Conservation (phyloP, 2,329 filamentous ascomycete genomes). For the Lojkania enalia region DNA sequence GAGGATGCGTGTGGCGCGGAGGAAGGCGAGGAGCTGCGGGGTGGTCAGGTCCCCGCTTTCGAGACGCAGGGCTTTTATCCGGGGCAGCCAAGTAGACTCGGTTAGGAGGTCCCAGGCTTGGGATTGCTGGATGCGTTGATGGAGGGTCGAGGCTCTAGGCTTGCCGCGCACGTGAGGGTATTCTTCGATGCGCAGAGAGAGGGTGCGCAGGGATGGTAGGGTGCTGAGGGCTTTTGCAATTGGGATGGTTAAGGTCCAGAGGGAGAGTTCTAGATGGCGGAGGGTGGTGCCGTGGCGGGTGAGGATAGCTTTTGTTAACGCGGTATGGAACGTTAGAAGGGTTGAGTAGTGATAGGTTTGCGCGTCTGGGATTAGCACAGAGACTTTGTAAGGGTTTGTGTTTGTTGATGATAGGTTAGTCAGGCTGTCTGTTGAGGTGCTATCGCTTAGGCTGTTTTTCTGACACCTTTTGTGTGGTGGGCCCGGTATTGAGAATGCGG, state of each 20-base stretch:
- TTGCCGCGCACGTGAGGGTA: constrained; percentile 17
- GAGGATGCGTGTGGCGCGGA: constrained; percentile 20
- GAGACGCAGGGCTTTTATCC: constrained; percentile 24
- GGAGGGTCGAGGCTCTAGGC: constrained; percentile 13
- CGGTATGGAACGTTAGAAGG: constrained; percentile 34
- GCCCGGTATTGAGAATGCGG: constrained; percentile 7
- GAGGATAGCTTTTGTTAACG: constrained; percentile 29
- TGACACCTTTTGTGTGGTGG: background rate
- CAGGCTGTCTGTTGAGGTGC: constrained; percentile 1
- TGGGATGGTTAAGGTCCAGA: constrained; percentile 32
- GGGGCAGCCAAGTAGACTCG: constrained; percentile 18
- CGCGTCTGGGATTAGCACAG: constrained; percentile 27
- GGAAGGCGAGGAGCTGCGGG: constrained; percentile 21
- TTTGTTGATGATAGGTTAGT: background rate
- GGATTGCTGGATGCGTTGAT: constrained; percentile 16
- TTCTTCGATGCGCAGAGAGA: constrained; percentile 32
- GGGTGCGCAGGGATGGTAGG: constrained; percentile 22
- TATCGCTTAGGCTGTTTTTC: constrained; percentile 1
- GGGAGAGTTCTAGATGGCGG: constrained; percentile 29
- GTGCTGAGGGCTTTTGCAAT: constrained; percentile 28
- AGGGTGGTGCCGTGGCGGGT: constrained; percentile 29
- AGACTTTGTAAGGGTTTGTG: constrained; percentile 20
- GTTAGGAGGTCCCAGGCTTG: constrained; percentile 25
- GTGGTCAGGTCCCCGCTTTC: constrained; percentile 25
- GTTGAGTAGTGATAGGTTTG: constrained; percentile 22